Percentiles rank a stretch among this genome's conserved stretches.
phyloP scores from a whole-genome alignment of 169 alveolate genomes.

The Cyclospora cayetanensis region DNA sequence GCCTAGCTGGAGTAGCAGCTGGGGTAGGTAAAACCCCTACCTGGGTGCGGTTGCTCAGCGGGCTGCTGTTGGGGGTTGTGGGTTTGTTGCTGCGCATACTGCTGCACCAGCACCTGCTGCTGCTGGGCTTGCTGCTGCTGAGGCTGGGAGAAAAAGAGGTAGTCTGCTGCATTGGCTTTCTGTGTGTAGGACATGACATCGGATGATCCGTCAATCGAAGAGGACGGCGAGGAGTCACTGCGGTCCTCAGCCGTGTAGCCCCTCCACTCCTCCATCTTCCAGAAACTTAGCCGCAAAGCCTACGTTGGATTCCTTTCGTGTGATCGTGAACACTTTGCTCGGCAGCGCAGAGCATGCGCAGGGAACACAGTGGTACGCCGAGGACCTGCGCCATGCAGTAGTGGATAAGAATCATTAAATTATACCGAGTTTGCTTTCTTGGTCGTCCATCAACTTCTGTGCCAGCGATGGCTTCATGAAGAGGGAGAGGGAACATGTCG shows the following conservation, averaged over 20 bases:
- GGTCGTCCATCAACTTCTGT: no score
- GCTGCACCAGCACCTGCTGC: slow-evolving; percentile 24
- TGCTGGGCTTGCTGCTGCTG: slow-evolving; percentile 61
- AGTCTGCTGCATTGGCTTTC: slow-evolving; percentile 23
- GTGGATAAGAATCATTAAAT: no score
- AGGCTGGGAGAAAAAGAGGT: neutral
- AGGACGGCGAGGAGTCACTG: slow-evolving; percentile 35
- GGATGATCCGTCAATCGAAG: slow-evolving; percentile 23
- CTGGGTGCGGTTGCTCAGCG: neutral
- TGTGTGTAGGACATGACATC: slow-evolving; percentile 44
- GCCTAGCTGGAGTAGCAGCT: neutral
- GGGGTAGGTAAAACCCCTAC: neutral
- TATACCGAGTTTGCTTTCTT: no score
- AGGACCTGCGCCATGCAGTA: no score
- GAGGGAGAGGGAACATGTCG: no score
- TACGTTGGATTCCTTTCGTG: no score
- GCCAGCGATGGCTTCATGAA: no score
- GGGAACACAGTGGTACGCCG: no score
- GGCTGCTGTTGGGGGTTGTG: slow-evolving; percentile 18
- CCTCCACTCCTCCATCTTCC: slow-evolving; percentile 60
- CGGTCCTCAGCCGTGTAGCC: slow-evolving; percentile 46
- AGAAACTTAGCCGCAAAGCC: neutral
- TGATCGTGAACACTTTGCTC: no score
- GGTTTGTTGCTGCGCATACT: neutral
- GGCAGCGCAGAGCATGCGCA: no score